phyloP scores from a whole-genome alignment of 176 grass and related monocot genomes.

The Pontederia crassipes region DNA sequence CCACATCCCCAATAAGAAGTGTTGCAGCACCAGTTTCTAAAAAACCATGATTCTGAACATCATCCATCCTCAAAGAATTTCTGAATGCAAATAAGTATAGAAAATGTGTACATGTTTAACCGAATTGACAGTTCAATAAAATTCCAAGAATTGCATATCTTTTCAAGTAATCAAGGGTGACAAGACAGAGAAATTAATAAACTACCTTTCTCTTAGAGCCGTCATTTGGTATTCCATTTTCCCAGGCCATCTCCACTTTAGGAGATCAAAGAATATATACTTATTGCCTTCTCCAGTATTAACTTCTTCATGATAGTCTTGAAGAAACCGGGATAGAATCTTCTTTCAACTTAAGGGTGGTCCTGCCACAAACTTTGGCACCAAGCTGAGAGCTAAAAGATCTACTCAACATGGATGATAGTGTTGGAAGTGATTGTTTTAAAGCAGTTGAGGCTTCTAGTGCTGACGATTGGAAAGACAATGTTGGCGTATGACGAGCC shows the following conservation, averaged over 20 bases:
- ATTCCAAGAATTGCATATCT: too few species aligned
- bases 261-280: constrained; percentile 81
- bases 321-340: constrained; percentile 33
- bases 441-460: constrained; percentile 30
- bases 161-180: background rate
- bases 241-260: constrained; percentile 82
- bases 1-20: constrained; percentile 88
- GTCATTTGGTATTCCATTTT: constrained; percentile 37
- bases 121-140: too few species aligned
- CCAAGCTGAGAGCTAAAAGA: constrained; percentile 58
- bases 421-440: constrained; percentile 70
- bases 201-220: constrained; percentile 52
- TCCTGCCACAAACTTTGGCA: constrained; percentile 53
- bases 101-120: too few species aligned
- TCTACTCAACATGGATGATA: constrained; percentile 55
- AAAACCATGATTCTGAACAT: constrained; percentile 52
- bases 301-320: constrained; percentile 46
- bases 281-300: constrained; percentile 48
- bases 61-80: constrained; percentile 36
- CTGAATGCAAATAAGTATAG: constrained; percentile 17
- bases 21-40: constrained; percentile 85
- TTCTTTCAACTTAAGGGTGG: constrained; percentile 56
- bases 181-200: background rate
- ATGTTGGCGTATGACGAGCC: constrained; percentile 75
- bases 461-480: constrained; percentile 60